Conservation (phyloP, 495 filamentous ascomycete species). For the Penicillium dipodomyicola region DNA sequence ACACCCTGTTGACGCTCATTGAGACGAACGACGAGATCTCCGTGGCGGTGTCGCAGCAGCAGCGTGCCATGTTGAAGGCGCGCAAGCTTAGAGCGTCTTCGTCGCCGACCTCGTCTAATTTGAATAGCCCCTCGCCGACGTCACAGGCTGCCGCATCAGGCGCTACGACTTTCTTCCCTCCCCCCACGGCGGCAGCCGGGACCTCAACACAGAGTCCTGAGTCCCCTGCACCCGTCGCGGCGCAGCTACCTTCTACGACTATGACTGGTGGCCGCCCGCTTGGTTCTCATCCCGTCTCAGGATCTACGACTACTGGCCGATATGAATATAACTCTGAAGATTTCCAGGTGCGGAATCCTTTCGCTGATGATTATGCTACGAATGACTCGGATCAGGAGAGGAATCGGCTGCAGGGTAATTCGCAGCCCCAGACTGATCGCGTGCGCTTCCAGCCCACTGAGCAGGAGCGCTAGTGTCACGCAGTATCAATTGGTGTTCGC, state of each 20-base stretch:
- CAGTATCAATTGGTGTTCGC: not conserved
- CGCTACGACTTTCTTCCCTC: slow-evolving; percentile 11
- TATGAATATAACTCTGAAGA: slow-evolving; percentile 46
- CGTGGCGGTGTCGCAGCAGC: slow-evolving; percentile 73
- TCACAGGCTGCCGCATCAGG: slow-evolving; percentile 18
- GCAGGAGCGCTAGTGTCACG: slow-evolving; percentile 16
- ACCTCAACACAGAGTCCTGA: slow-evolving; percentile 3
- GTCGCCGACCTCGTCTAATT: slow-evolving; percentile 20
- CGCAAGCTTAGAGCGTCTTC: slow-evolving; percentile 39
- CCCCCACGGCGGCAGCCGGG: not conserved
- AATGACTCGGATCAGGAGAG: slow-evolving; percentile 19
- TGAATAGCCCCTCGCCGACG: slow-evolving; percentile 21
- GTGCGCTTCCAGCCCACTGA: slow-evolving; percentile 17
- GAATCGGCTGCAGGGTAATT: not conserved
- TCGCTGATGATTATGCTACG: slow-evolving; percentile 39
- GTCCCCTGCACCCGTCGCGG: slow-evolving; percentile 2
- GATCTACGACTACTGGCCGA: slow-evolving; percentile 6
- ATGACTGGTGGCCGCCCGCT: slow-evolving; percentile 17
- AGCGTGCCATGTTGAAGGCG: slow-evolving; percentile 75
- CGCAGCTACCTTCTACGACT: slow-evolving; percentile 11
- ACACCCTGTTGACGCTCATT: slow-evolving; percentile 88
- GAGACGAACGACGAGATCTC: slow-evolving; percentile 90
- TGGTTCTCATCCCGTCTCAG: not conserved
- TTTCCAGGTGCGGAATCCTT: slow-evolving; percentile 47
- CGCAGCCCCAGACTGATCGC: not conserved